phyloP scores from a whole-genome alignment of 306 rosid genomes.

The Vachellia pachyceras region DNA sequence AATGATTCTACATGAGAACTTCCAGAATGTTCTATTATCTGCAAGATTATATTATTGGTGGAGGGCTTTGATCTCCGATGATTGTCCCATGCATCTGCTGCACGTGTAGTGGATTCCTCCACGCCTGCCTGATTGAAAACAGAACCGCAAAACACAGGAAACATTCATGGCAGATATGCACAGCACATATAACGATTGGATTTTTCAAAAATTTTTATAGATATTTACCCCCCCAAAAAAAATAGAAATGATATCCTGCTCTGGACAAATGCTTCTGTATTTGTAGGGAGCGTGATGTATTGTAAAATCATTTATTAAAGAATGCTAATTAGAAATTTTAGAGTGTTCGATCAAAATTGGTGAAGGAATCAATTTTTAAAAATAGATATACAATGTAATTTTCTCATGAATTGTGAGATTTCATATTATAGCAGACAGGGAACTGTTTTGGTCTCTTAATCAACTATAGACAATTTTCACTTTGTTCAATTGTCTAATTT shows the following conservation, averaged over 20 bases:
- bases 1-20: conserved; percentile 48
- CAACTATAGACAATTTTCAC: background rate
- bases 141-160: conserved; percentile 33
- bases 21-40: conserved; percentile 1
- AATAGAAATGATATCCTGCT: conserved; percentile 22
- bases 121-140: conserved; percentile 30
- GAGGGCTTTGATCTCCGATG: conserved; percentile 32
- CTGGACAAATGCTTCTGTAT: conserved; percentile 20
- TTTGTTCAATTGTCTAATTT: background rate
- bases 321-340: conserved; percentile 8
- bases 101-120: conserved; percentile 36
- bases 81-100: conserved; percentile 12
- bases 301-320: conserved; percentile 25
- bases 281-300: conserved; percentile 26
- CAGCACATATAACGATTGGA: conserved; percentile 20
- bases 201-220: background rate
- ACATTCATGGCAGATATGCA: conserved; percentile 24
- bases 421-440: background rate
- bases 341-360: conserved; percentile 18
- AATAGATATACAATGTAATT: background rate
- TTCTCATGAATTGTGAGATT: background rate
- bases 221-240: conserved; percentile 19
- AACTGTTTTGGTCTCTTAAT: background rate
- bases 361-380: conserved; percentile 9
- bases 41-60: conserved; percentile 23